Evolutionary conservation across 192 early-diverging fungal genomes (phyloP), one percentile per base, ranked within the genome.

Genomic region (Linnemannia hyalina): DNA sequence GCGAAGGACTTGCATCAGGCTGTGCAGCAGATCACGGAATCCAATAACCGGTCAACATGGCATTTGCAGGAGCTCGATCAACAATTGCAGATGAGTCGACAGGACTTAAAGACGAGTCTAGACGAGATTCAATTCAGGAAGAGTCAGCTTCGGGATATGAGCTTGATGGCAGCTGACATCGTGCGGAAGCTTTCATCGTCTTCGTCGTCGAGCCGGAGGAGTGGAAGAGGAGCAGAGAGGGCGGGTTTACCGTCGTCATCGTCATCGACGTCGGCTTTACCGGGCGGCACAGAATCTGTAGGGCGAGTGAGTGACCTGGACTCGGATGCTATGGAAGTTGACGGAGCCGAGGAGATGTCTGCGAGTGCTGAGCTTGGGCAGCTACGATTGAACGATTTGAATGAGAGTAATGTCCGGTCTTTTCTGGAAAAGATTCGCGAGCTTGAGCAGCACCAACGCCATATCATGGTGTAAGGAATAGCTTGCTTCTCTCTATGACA

Each of bases 41-140:
- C 70, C 22, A 86, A 86, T 18, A 49, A n/a, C 1, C 57, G 60
- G 18, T 79, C 84, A 26, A 74, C 47, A 10, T 70, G 46, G 54
- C 80, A 63, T 20, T 36, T 86, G 13, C 84, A 86, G 26, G 78
- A 86, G 36, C 57, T 86, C 15, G 84, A 86, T 22, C 54, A 81
- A 40, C 84, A 80, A 42, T 36, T 86, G 1, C 84, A 86, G 26
- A 57, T 74, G 75, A 86, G 79, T 52, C 79, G 84, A 23, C 84
- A 86, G 63, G 78, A 69, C 36, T 65, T 86, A 41, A 86, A 68
- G 65, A 86, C 79, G 10, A 81, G 70, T 46, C 65, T 86, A 20
- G 84, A 86, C 44, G 84, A 86, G 69, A 86, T 86, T 35, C 84
- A 86, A 36, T 86, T 81, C 54, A 57, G 84, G 26, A 86, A 81